These are phyloP conservation scores for Penicillium psychrofluorescens DNA, from an alignment of 495 filamentous ascomycete genomes.

Conservation along the genomic window DNA sequence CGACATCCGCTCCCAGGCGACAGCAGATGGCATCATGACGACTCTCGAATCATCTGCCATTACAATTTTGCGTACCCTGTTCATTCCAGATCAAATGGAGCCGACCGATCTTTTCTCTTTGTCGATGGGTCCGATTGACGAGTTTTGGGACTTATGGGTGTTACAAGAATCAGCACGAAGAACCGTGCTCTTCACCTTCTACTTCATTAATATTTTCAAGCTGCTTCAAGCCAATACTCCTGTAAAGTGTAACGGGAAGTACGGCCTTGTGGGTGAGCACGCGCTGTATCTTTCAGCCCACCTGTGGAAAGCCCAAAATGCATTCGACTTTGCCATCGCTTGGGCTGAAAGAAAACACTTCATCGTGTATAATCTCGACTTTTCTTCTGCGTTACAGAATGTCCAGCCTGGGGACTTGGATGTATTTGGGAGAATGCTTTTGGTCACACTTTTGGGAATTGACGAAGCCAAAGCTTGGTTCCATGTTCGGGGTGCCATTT, in stretches of 20 bases:
- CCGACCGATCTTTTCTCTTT: conserved; percentile 5
- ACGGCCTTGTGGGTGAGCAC: conserved; percentile 27
- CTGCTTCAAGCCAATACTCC: conserved; percentile 20
- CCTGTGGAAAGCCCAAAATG: conserved; percentile 38
- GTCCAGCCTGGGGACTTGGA: conserved; percentile 40
- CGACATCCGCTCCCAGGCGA: conserved; percentile 40
- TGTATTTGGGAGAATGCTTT: conserved; percentile 36
- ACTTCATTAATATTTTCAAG: conserved; percentile 29
- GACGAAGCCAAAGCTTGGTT: conserved; percentile 41
- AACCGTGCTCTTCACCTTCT: conserved; percentile 35
- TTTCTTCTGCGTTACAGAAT: conserved; percentile 17
- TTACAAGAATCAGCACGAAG: conserved; percentile 41
- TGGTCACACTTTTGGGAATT: conserved; percentile 36
- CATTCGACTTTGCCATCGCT: conserved; percentile 38
- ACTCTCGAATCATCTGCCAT: conserved; percentile 26
- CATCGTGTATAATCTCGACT: conserved; percentile 31
- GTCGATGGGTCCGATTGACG: conserved; percentile 14
- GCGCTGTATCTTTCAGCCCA: conserved; percentile 38
- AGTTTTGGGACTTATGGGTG: conserved; percentile 37
- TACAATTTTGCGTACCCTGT: conserved; percentile 5
- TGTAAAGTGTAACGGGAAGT: conserved; percentile 23
- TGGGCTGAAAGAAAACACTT: conserved; percentile 41
- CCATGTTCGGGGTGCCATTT: conserved; percentile 15
- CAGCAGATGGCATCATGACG: conserved; percentile 37
- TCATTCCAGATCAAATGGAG: conserved; percentile 9